phyloP scores from a whole-genome alignment of 805 yeast genomes.

The Wickerhamomyces silvicola region DNA sequence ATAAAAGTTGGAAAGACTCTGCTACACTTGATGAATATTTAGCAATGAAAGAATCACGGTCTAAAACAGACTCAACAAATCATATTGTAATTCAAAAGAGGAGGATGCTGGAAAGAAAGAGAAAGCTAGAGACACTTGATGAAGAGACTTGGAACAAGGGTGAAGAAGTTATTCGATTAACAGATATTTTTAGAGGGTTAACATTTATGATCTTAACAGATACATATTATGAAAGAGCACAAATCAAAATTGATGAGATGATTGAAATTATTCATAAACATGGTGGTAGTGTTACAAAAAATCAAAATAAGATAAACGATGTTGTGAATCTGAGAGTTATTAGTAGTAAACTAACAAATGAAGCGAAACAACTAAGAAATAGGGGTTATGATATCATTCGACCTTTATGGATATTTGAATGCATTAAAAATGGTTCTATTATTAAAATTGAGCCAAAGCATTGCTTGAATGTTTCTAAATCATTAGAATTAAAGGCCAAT shows the following conservation, averaged over 20 bases:
- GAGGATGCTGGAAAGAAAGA: conserved; percentile 24
- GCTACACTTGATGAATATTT: conserved; percentile 50
- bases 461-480: conserved; percentile 36
- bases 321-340: conserved; percentile 24
- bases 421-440: conserved; percentile 36
- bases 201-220: conserved; percentile 53
- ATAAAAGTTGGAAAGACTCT: conserved; percentile 54
- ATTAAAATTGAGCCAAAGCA: conserved; percentile 59
- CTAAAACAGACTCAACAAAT: conserved; percentile 14
- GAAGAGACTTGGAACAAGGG: conserved; percentile 12
- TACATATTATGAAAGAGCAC: conserved; percentile 18
- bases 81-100: conserved; percentile 24
- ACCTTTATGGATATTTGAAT: conserved; percentile 71
- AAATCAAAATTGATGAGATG: conserved; percentile 32
- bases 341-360: conserved; percentile 33
- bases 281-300: conserved; percentile 45
- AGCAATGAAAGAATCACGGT: conserved; percentile 24
- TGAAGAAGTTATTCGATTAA: conserved; percentile 14
- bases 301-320: conserved; percentile 20
- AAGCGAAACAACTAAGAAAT: conserved; percentile 31
- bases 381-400: conserved; percentile 53
- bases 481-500: conserved; percentile 19
- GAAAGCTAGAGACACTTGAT: conserved; percentile 15
- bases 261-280: conserved; percentile 31
- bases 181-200: conserved; percentile 37